These are phyloP conservation scores for Suillus sp. DNA, from an alignment of 768 basidiomycete species.

Conservation along the genomic window DNA sequence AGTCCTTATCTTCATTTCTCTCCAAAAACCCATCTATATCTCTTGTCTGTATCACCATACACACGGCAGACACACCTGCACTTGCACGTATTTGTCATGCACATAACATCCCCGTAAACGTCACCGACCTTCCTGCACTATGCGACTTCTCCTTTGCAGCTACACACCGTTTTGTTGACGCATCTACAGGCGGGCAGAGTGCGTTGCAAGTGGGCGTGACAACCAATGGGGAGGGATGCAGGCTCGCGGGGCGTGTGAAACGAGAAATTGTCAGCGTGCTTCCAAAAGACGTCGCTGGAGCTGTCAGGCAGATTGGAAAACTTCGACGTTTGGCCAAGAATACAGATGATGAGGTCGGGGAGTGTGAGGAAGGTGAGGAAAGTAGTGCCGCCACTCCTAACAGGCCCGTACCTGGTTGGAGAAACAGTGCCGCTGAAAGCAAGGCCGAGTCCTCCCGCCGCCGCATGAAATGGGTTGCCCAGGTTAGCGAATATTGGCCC, in stretches of 20 bases:
- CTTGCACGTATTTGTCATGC: conserved; percentile 58
- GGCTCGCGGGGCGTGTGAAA: conserved; percentile 76
- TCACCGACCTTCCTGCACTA: conserved; percentile 82
- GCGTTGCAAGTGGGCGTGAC: conserved; percentile 80
- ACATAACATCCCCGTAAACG: conserved; percentile 75
- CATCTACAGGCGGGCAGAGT: conserved; percentile 44
- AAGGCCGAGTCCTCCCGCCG: conserved; percentile 52
- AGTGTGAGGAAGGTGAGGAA: conserved; percentile 56
- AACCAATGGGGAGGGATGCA: conserved; percentile 90
- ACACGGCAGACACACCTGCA: conserved; percentile 46
- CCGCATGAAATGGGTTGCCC: conserved; percentile 91
- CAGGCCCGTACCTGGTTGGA: conserved; percentile 60
- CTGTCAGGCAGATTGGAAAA: conserved; percentile 71
- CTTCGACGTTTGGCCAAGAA: conserved; percentile 59
- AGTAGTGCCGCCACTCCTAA: conserved; percentile 61
- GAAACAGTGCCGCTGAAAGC: conserved; percentile 35
- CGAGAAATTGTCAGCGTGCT: conserved; percentile 81
- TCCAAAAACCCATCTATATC: conserved; percentile 33
- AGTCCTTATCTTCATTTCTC: conserved; percentile 53
- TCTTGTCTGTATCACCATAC: conserved; percentile 79
- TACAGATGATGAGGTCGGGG: conserved; percentile 20
- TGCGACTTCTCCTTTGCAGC: conserved; percentile 91
- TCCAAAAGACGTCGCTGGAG: conserved; percentile 70
- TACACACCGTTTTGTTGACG: conserved; percentile 75
- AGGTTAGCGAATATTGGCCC: conserved; percentile 97